Base-by-base conservation (phyloP, 2,329 filamentous ascomycete species). In the Diplodia scrobiculata region DNA sequence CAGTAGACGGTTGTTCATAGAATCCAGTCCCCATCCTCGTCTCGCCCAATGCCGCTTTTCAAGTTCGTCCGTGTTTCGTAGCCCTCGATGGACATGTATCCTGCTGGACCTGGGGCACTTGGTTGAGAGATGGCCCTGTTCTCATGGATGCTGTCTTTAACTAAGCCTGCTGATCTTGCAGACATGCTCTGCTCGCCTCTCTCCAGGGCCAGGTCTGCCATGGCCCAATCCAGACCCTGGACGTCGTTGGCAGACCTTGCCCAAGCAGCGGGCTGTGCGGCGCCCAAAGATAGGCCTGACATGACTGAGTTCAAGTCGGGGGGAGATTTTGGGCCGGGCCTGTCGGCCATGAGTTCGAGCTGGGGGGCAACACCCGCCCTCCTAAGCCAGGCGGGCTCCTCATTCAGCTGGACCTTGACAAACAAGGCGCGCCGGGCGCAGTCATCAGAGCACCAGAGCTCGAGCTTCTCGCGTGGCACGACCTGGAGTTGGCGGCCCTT, bases 331-430 rank as follows among this genome's bases (percentile, higher is more conserved):
- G 25, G 27, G 25, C 13, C 21, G n/a, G 51, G 51, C 11, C 2
- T 25, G n/a, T 62, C 65, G 38, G 50, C 32, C 65, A 66, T 55
- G 21, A 81, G 72, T 63, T 78, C 74, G 10, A 81, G 76, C 34
- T 74, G 73, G 36, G 75, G 73, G 13, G 72, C 73, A 50, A 74
- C 71, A 6, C 76, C 76, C 32, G 85, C 87, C 5, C 84, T 85
- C 63, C 93, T 84, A 77, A 95, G 87, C 92, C 93, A 97, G 0
- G 91, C 91, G 0, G 92, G 91, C 68, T 90, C 89, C 74, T 95
- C 90, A 70, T 86, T 89, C 47, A 98, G 84, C 81, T 99, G 95
- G 27, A 96, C 90, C 73, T 92, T 91, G 71, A 98, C 84, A 77
- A 92, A 97, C 70, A 96, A 82, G 2, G 91, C 92, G 58, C 91